Evolutionary conservation across 1,284 basidiomycete genomes (phyloP).

Genomic region (Cutaneotrichosporon arboriforme): DNA sequence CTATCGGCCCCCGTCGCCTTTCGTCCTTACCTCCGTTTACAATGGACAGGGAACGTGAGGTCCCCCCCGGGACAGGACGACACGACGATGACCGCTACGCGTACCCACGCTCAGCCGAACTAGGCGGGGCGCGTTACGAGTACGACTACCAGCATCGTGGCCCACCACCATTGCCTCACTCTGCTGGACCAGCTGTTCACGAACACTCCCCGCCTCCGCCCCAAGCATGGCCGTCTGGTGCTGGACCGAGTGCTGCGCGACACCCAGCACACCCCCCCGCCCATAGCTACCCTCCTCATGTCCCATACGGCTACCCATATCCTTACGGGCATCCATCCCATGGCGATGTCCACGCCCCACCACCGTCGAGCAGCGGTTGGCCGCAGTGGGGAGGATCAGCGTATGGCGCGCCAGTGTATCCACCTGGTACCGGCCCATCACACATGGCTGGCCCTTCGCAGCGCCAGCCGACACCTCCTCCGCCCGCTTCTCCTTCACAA

Average conservation of each 20-base stretch:
- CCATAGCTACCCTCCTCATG: neutral
- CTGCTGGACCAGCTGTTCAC: neutral
- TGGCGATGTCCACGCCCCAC: neutral
- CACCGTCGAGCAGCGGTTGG: neutral
- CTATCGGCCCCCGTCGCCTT: neutral
- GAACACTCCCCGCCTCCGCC: neutral
- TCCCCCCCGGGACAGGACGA: neutral
- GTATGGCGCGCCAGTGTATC: neutral
- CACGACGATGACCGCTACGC: neutral
- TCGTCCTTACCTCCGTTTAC: neutral
- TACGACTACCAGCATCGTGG: neutral
- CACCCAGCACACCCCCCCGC: neutral
- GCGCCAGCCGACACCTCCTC: constrained; percentile 7
- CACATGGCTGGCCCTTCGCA: neutral
- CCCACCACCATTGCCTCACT: neutral
- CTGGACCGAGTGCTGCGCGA: neutral
- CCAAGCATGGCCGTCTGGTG: neutral
- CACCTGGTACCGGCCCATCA: neutral
- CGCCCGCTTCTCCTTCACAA: constrained; percentile 14
- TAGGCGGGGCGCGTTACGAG: neutral
- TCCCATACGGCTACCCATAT: neutral
- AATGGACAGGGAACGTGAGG: neutral
- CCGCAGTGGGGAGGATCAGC: constrained; percentile 1
- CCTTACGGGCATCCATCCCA: neutral
- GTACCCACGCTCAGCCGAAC: neutral